Base-by-base conservation (phyloP, 768 basidiomycete species). In the Mycena chlorophos region DNA sequence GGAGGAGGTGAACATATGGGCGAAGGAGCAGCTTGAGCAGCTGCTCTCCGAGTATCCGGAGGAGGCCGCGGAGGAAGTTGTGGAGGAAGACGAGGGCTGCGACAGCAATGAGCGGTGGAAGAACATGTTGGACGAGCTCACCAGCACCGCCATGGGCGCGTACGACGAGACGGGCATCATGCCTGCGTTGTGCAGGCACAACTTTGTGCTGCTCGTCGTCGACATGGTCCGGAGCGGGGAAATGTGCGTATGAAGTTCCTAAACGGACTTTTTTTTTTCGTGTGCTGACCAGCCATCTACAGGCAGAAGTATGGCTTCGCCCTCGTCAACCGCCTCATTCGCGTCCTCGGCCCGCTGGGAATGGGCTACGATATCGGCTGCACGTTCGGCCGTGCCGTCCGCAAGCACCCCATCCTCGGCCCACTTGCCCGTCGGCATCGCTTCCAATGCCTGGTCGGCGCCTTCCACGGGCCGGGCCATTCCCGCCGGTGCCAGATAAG, bases 141-240 rank as follows among this genome's bases (percentile, higher is more conserved):
- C 55, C 16, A 17, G 27, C 56, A 63, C 57, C 20, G 71, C 69
- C 66, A 75, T 68, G 72, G 62, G 55, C 3, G 59, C 74, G 8
- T 78, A 73, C 49, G 55, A 70, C 0, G 71, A 76, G 63, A 68
- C 71, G 0, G 74, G 76, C 0, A 61, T 75, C 10, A 78, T 79
- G 55, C 65, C 71, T 0, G 50, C 58, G 54, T 65, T 66, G 10
- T 77, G 75, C 54, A 58, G 63, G 1, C 73, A 76, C 65, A 69
- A 71, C 3, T 62, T 73, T 0, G 54, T 70, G 20, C 52, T 71
- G 0, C 63, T 62, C 46, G 39, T 73, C 0, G 55, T 56, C 0
- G 74, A 76, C 50, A 73, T 75, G 71, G 43, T 73, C 5, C 31
- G 40, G 5, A 72, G 69, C 50, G 71, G 74, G 3, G 70, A 77